Evolutionary conservation across 2,329 filamentous ascomycete species (phyloP).

Genomic region (Hypomyces rosellus): DNA sequence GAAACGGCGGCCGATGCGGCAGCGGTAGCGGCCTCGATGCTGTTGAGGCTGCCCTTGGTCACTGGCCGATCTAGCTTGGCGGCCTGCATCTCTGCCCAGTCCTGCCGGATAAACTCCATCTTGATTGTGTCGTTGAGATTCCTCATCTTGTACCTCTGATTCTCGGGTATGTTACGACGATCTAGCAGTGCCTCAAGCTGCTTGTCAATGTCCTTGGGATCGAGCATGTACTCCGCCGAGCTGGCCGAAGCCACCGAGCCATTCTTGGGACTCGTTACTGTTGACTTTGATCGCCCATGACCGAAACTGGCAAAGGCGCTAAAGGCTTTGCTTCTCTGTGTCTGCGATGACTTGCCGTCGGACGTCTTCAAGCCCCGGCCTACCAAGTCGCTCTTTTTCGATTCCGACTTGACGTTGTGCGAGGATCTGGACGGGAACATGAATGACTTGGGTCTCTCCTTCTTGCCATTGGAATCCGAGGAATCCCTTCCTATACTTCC

Average conservation of each 20-base stretch:
- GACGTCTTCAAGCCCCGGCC: constrained; percentile 27
- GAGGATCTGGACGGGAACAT: constrained; percentile 24
- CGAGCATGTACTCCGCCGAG: constrained; percentile 42
- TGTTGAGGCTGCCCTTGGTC: constrained; percentile 38
- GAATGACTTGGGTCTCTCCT: constrained; percentile 48
- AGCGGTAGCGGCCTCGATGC: constrained; percentile 30
- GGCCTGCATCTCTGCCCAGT: constrained; percentile 64
- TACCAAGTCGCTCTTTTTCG: constrained; percentile 23
- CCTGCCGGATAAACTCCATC: constrained; percentile 88
- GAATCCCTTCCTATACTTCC: constrained; percentile 6
- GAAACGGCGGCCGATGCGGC: constrained; percentile 27
- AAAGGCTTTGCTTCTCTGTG: constrained; percentile 34
- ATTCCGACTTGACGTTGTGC: constrained; percentile 14
- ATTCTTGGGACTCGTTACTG: constrained; percentile 17
- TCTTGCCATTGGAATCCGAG: constrained; percentile 18
- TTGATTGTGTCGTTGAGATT: constrained; percentile 85
- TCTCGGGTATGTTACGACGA: constrained; percentile 85
- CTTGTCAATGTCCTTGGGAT: constrained; percentile 48
- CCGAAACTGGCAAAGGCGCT: constrained; percentile 32
- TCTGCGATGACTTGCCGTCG: constrained; percentile 9
- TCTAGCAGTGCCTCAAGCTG: constrained; percentile 64
- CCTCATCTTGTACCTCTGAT: constrained; percentile 92
- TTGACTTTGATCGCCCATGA: constrained; percentile 33
- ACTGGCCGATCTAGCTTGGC: constrained; percentile 38
- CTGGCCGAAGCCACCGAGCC: constrained; percentile 17